These are phyloP conservation scores for Gilbertella persicaria DNA, from an alignment of 371 early-diverging fungal species.

Conservation along the genomic window DNA sequence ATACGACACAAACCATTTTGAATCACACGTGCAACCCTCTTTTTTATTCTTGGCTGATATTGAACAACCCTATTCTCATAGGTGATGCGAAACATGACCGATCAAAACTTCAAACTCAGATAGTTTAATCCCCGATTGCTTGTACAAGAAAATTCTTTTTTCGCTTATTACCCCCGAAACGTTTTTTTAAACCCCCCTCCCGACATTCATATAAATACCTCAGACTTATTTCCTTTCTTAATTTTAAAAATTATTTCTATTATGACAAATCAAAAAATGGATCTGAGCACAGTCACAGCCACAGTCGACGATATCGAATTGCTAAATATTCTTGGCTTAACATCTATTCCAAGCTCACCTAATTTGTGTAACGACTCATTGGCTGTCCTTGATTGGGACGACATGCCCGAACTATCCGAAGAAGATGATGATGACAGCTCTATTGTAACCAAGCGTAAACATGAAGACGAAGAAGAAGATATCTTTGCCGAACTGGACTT, in stretches of 20 bases:
- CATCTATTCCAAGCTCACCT: conserved; percentile 5
- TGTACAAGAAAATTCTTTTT: not conserved
- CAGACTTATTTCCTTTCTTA: not conserved
- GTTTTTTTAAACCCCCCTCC: no score
- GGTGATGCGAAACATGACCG: not conserved
- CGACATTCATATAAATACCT: not conserved
- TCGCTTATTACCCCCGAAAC: no score
- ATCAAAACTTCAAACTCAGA: not conserved
- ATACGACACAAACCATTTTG: no score
- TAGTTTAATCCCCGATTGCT: not conserved
- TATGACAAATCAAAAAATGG: not conserved
- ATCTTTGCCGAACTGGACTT: conserved; percentile 31
- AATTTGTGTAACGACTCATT: conserved; percentile 5
- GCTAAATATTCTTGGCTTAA: conserved; percentile 21
- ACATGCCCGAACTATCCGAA: conserved; percentile 28
- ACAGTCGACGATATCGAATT: conserved; percentile 25
- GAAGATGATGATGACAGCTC: conserved; percentile 19
- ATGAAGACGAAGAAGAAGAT: conserved; percentile 20
- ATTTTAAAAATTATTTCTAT: not conserved
- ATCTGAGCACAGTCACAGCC: conserved; percentile 4
- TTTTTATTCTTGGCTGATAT: not conserved
- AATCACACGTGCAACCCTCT: no score
- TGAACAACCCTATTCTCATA: not conserved
- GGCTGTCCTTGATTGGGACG: conserved; percentile 26
- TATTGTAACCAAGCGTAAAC: conserved; percentile 13